Conservation (phyloP, 345 rosid species). For the Gossypium stocksii region DNA sequence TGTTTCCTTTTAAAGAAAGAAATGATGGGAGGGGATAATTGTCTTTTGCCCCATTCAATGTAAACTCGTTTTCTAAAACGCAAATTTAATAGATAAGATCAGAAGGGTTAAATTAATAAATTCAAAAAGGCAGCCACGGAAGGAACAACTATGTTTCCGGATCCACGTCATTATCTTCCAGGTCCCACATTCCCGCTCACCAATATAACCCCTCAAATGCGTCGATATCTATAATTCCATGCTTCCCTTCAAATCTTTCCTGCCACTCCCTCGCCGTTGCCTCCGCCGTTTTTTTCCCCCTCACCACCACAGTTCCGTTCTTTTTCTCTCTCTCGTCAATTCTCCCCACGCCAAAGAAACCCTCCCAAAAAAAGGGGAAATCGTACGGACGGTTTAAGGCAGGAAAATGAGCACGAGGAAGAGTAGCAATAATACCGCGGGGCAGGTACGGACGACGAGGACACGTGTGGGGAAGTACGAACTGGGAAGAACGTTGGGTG, state of each 20-base stretch:
- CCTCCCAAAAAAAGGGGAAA: background rate
- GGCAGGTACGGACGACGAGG: constrained; percentile 37
- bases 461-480: constrained; percentile 84
- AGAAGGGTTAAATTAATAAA: background rate
- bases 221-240: background rate
- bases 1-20: too few relatives aligned
- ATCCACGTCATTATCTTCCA: background rate
- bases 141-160: background rate
- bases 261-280: background rate
- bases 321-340: constrained; percentile 9
- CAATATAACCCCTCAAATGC: background rate
- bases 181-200: background rate
- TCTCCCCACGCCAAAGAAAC: background rate
- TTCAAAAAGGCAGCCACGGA: background rate
- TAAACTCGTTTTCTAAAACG: background rate
- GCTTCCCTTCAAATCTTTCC: background rate
- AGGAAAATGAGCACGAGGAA: constrained; percentile 34
- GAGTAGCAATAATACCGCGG: constrained; percentile 8
- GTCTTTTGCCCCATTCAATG: too few relatives aligned
- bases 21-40: too few relatives aligned
- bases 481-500: constrained; percentile 79
- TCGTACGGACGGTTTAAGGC: background rate
- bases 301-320: background rate
- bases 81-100: background rate
- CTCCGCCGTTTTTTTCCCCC: background rate